Evolutionary conservation across 2,329 filamentous ascomycete species (phyloP).

Genomic region (Diaporthe ampelina): DNA sequence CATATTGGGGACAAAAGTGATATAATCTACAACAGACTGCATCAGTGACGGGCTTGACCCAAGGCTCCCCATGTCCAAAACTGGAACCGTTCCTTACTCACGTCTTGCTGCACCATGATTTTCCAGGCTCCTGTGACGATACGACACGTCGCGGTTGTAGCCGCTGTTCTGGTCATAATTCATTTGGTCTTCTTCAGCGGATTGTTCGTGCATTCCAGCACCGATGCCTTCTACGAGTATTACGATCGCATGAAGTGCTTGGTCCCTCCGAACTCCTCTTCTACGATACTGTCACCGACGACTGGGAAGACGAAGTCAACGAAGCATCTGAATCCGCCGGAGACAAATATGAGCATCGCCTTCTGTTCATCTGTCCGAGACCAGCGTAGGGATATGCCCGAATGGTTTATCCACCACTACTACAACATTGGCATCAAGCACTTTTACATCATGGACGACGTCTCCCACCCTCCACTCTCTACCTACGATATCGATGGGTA

Average conservation of each 20-base stretch:
- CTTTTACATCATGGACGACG: conserved; percentile 44
- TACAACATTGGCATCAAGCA: conserved; percentile 42
- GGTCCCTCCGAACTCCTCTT: conserved; percentile 4
- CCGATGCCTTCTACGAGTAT: conserved; percentile 3
- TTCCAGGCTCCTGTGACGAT: conserved; percentile 14
- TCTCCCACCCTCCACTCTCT: conserved; percentile 40
- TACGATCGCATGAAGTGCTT: conserved; percentile 18
- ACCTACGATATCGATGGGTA: conserved; percentile 11
- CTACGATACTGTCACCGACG: neutral
- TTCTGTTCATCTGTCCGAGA: conserved; percentile 38
- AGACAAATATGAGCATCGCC: conserved; percentile 27
- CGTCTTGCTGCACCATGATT: neutral
- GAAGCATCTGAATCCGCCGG: neutral
- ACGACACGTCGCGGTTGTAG: conserved; percentile 13
- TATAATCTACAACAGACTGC: neutral
- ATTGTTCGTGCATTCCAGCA: neutral
- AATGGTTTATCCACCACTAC: conserved; percentile 43
- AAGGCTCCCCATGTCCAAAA: neutral
- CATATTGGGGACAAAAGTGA: neutral
- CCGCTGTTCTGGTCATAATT: neutral
- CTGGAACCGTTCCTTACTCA: neutral
- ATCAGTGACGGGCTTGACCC: neutral
- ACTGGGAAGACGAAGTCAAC: neutral
- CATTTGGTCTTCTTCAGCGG: conserved; percentile 22
- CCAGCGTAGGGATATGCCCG: conserved; percentile 41